Evolutionary conservation across 2,329 filamentous ascomycete genomes (phyloP), one percentile per base, ranked within the genome.

Genomic region (Hypoxylon sp.): DNA sequence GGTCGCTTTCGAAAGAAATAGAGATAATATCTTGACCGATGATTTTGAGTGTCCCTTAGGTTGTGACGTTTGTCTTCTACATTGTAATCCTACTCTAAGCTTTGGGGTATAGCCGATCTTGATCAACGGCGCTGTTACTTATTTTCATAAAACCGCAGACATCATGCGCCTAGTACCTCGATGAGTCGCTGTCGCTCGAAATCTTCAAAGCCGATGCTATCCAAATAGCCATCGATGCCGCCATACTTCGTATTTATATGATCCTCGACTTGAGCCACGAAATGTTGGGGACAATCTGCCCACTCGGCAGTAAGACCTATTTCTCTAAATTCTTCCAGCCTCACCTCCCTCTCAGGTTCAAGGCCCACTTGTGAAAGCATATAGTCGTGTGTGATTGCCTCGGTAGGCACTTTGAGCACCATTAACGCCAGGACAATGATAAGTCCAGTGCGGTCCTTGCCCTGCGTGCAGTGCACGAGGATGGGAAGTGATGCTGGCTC

Each of bases 401-500:
- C 76, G 1, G 82, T 63, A 0, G 89, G 86, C 0, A 92, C 79
- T 6, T 79, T 80, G 2, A 92, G 82, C 10, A 92, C 80, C 74
- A 95, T 83, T 19, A 97, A 80, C 0, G 91, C 79, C 3, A 97
- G 81, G 43, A 91, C 82, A 4, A 93, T 83, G 10, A 92, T 83
- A 11, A 97, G 81, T 0, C 94, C 94, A 1, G 89, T 94, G 1
- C 94, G 87, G 75, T 97, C 94, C 77, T 97, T 97, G 63, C 94
- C 94, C 75, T 97, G 93, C 0, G 93, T 96, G 79, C 94, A 97
- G 79, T 97, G 93, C 2, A 96, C 81, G 6, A 97, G 76, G 0
- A 90, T 79, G 0, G 93, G 93, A 69, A 89, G 88, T 14, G 83
- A 83, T 0, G 78, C 72, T 2, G 82, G 76, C 0, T 83, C 77